phyloP scores from a whole-genome alignment of 495 filamentous ascomycete genomes.

The Penicillium cosmopolitanum region DNA sequence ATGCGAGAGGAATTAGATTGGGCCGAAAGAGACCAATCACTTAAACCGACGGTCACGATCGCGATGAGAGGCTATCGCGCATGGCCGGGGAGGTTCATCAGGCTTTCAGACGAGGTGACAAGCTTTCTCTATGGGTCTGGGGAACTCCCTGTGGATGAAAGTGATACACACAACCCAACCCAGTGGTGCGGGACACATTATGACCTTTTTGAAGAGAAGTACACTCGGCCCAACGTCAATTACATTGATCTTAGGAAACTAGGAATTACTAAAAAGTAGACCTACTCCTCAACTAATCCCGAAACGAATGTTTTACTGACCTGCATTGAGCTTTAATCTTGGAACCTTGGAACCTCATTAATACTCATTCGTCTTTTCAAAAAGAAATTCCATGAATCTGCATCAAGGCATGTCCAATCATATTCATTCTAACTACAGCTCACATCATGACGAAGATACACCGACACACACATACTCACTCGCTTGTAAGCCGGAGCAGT shows the following conservation, averaged over 20 bases:
- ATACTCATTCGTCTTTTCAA: too few relatives aligned
- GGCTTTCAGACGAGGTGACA: constrained; percentile 19
- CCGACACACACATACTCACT: too few relatives aligned
- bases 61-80: constrained; percentile 11
- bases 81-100: constrained; percentile 16
- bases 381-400: too few relatives aligned
- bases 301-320: too few relatives aligned
- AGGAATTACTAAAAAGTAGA: too few relatives aligned
- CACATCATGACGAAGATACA: too few relatives aligned
- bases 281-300: too few relatives aligned
- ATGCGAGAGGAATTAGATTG: constrained; percentile 21
- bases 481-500: too few relatives aligned
- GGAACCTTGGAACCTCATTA: too few relatives aligned
- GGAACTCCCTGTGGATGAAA: constrained; percentile 16
- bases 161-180: constrained; percentile 13
- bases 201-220: constrained; percentile 21
- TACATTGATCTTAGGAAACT: neutral
- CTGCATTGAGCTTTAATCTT: too few relatives aligned
- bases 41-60: constrained; percentile 20
- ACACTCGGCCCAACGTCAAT: constrained; percentile 21
- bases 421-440: too few relatives aligned
- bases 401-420: too few relatives aligned
- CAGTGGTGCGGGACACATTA: constrained; percentile 11
- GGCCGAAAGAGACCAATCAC: constrained; percentile 15
- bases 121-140: constrained; percentile 23